These are phyloP conservation scores for Penicillium crystallinum DNA, from an alignment of 495 filamentous ascomycete species.

Conservation along the genomic window DNA sequence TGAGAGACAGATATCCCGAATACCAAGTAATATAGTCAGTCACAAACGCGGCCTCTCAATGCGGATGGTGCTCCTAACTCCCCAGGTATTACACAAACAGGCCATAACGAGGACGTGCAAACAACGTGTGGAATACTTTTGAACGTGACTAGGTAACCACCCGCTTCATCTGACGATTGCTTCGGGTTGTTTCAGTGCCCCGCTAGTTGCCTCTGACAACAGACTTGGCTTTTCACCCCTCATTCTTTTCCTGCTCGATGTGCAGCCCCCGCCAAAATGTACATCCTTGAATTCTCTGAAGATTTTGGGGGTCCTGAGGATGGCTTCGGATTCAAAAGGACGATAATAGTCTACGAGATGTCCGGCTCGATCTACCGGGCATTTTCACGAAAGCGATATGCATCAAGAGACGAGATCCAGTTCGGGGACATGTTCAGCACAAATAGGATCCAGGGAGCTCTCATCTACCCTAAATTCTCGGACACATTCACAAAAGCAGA, in stretches of 20 bases:
- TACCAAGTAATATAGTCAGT: background rate
- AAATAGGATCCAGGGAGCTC: background rate
- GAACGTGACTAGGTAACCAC: background rate
- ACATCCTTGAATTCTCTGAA: constrained; percentile 1
- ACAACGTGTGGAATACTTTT: background rate
- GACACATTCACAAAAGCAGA: constrained; percentile 5
- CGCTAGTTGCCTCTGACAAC: constrained; percentile 3
- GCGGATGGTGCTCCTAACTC: background rate
- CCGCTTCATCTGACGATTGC: background rate
- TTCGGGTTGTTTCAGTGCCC: background rate
- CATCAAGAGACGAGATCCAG: background rate
- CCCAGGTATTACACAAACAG: background rate
- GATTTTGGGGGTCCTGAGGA: constrained; percentile 1
- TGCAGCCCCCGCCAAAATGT: background rate
- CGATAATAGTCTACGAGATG: background rate
- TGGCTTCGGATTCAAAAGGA: background rate
- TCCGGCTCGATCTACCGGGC: constrained; percentile 1
- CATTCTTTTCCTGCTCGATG: background rate
- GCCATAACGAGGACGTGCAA: background rate
- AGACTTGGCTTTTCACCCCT: background rate
- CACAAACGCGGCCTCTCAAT: background rate
- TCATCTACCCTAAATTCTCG: background rate
- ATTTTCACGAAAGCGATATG: constrained; percentile 1
- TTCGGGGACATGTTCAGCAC: background rate
- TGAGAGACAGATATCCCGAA: background rate